Conservation (phyloP, 2,329 filamentous ascomycete species). For the Diaporthe amygdali region DNA sequence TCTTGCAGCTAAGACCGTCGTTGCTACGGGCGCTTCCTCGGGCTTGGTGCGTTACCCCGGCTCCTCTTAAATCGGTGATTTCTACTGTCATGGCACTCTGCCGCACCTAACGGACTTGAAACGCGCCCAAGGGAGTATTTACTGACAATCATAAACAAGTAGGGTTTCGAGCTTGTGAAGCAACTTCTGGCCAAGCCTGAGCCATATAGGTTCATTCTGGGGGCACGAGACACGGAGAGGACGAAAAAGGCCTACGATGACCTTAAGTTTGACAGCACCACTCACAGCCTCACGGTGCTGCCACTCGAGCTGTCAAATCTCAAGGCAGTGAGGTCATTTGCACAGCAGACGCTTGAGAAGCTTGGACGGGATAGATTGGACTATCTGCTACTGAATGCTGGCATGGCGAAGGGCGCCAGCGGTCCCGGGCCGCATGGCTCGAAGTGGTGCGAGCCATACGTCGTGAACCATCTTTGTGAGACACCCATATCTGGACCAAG, state of each 20-base stretch:
- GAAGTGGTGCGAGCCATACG: slow-evolving; percentile 54
- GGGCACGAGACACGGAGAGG: slow-evolving; percentile 49
- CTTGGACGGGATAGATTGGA: slow-evolving; percentile 50
- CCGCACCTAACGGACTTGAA: neutral
- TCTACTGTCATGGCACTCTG: neutral
- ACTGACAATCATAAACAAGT: neutral
- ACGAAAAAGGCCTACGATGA: slow-evolving; percentile 47
- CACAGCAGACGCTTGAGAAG: slow-evolving; percentile 46
- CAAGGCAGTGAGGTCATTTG: slow-evolving; percentile 50
- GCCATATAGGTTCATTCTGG: slow-evolving; percentile 54
- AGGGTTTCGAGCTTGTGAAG: slow-evolving; percentile 60
- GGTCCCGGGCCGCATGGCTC: slow-evolving; percentile 44
- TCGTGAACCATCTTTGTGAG: slow-evolving; percentile 59
- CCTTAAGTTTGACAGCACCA: slow-evolving; percentile 45
- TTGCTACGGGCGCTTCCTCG: slow-evolving; percentile 56
- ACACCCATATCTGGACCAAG: slow-evolving; percentile 22
- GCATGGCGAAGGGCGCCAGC: slow-evolving; percentile 41
- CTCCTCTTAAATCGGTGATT: no score
- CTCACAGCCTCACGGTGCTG: slow-evolving; percentile 49
- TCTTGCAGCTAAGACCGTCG: slow-evolving; percentile 50
- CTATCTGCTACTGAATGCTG: slow-evolving; percentile 57
- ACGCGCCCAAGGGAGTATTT: neutral
- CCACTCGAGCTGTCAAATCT: slow-evolving; percentile 55
- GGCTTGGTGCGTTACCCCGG: slow-evolving; percentile 46
- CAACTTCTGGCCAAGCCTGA: slow-evolving; percentile 51